phyloP scores from a whole-genome alignment of 768 basidiomycete species.

The Chalciporus sphaerocephalus region DNA sequence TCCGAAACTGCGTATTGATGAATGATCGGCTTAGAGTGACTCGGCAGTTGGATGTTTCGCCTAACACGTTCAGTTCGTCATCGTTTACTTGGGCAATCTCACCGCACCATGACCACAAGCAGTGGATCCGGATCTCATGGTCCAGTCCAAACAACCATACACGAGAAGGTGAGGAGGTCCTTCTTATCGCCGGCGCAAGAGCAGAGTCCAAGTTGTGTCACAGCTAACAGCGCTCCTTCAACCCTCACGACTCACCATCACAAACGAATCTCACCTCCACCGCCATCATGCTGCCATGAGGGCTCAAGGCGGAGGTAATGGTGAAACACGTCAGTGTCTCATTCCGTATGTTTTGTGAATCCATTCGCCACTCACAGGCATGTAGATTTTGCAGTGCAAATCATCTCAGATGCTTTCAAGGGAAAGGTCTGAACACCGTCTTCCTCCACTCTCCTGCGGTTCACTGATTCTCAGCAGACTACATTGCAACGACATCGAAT shows the following conservation, averaged over 20 bases:
- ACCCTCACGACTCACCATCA: slow-evolving; percentile 61
- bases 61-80: slow-evolving; percentile 18
- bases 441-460: slow-evolving; percentile 7
- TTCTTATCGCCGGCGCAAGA: slow-evolving; percentile 22
- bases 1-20: slow-evolving; percentile 22
- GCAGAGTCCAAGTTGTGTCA: slow-evolving; percentile 19
- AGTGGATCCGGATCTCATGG: slow-evolving; percentile 34
- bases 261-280: slow-evolving; percentile 83
- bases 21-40: slow-evolving; percentile 8
- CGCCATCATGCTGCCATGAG: slow-evolving; percentile 82
- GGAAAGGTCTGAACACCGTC: slow-evolving; percentile 54
- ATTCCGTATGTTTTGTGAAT: slow-evolving; percentile 11
- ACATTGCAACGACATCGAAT: slow-evolving; percentile 80
- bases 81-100: slow-evolving; percentile 18
- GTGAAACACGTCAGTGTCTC: slow-evolving; percentile 73
- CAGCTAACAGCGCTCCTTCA: slow-evolving; percentile 61
- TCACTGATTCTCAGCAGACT: slow-evolving; percentile 39
- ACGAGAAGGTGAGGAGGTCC: slow-evolving; percentile 45
- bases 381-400: slow-evolving; percentile 71
- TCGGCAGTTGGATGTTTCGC: slow-evolving; percentile 24
- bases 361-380: slow-evolving; percentile 17
- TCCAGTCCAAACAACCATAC: slow-evolving; percentile 57
- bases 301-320: slow-evolving; percentile 58
- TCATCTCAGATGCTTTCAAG: slow-evolving; percentile 68
- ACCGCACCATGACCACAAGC: slow-evolving; percentile 28